These are phyloP conservation scores for Rhododendron kiyosumense DNA, from an alignment of 148 eudicot species.

Conservation along the genomic window DNA sequence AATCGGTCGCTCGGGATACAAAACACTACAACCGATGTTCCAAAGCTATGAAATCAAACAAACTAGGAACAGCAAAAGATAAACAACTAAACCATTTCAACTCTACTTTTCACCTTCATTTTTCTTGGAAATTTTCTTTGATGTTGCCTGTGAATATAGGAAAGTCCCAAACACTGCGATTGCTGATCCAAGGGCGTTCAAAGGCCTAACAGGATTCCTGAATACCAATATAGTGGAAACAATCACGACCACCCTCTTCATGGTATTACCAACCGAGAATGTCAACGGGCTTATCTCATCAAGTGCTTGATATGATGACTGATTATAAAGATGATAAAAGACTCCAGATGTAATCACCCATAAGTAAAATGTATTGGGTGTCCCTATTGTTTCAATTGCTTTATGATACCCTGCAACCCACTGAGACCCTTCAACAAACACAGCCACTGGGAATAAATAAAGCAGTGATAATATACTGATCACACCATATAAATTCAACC, in stretches of 20 bases:
- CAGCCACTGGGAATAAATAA: constrained; percentile 76
- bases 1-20: not conserved
- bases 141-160: constrained; percentile 75
- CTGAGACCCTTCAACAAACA: constrained; percentile 78
- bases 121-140: constrained; percentile 55
- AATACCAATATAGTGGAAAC: constrained; percentile 70
- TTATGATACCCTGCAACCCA: constrained; percentile 74
- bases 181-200: constrained; percentile 84
- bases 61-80: not conserved
- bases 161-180: constrained; percentile 83
- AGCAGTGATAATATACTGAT: constrained; percentile 67
- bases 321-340: constrained; percentile 86
- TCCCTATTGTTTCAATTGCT: constrained; percentile 57
- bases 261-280: constrained; percentile 85
- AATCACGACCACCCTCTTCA: constrained; percentile 93
- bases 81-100: constrained; percentile 6
- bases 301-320: constrained; percentile 78
- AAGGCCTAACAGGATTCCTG: constrained; percentile 76
- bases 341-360: constrained; percentile 85
- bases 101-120: constrained; percentile 50
- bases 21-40: not conserved
- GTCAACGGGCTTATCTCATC: constrained; percentile 90
- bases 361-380: constrained; percentile 52
- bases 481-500: constrained; percentile 84
- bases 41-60: not conserved